Base-by-base conservation (phyloP, 371 early-diverging fungal genomes). In the Blakeslea trispora region DNA sequence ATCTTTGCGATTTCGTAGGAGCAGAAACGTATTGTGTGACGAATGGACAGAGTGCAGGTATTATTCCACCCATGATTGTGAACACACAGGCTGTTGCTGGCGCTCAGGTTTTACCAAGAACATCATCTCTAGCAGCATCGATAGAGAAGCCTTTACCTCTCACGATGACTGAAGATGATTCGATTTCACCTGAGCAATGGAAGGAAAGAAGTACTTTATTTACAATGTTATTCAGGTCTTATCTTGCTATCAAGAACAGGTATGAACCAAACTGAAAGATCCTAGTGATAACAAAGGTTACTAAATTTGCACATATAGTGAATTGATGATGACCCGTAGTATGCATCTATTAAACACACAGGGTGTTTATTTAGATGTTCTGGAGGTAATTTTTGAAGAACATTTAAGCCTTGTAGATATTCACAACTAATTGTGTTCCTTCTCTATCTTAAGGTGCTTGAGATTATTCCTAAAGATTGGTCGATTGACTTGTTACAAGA, bases 11-110 rank as follows among this genome's bases (percentile, higher is more conserved):
- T 55, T 82, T 81, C 61, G 72, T 76, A 13, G 87, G 85, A 28
- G 88, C 83, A 10, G 89, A 91, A 53, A 81, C 74, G n/a, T 80
- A 81, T 39, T 86, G 86, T 51, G 73, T 81, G 14, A 82, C 81
- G 11, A 75, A 75, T 55, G 84, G 84, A 0, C 66, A 72, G 50
- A 75, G 75, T 28, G 66, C 64, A 42, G 75, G 75, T 28, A 46
- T 53, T 5, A 57, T 69, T 6, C 66, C 65, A 5, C 17, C 50
- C 22, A 13, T 17, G 3, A 23, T 15, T n/a, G 32, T 31, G 31
- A 41, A 41, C 48, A 37, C 37, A 37, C 37, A 37, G 6, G 7
- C 32, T 5, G 15, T 21, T 15, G 46, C 55, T 11, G n/a, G n/a
- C n/a, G 45, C 37, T 10, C 57, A 57, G 34, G 39, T 24, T 14